Evolutionary conservation across 2,329 filamentous ascomycete species (phyloP).

Genomic region (Ophiostoma ulmi): DNA sequence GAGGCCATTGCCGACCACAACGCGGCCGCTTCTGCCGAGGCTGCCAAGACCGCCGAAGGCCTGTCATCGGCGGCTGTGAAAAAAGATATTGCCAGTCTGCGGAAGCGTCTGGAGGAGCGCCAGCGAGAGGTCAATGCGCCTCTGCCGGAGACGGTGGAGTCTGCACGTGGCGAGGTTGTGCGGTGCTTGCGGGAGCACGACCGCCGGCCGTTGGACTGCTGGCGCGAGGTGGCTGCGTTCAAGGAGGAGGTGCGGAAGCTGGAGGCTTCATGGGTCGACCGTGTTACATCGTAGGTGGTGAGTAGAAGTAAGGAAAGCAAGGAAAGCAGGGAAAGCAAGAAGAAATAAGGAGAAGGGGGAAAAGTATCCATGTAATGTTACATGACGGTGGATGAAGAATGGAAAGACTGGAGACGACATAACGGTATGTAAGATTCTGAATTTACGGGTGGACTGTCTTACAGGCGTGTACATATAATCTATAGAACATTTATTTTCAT

Average conservation of each 20-base stretch:
- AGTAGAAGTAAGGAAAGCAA: not conserved
- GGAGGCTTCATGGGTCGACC: slow-evolving; percentile 84
- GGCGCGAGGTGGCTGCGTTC: slow-evolving; percentile 85
- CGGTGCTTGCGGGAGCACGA: slow-evolving; percentile 80
- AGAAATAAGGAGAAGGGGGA: not conserved
- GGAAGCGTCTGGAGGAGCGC: slow-evolving; percentile 54
- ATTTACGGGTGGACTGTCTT: not conserved
- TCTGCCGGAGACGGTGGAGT: slow-evolving; percentile 66
- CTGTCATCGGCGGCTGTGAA: slow-evolving; percentile 40
- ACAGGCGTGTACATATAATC: slow-evolving; percentile 15
- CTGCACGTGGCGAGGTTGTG: slow-evolving; percentile 69
- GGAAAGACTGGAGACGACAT: not conserved
- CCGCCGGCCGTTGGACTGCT: slow-evolving; percentile 85
- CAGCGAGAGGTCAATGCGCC: slow-evolving; percentile 60
- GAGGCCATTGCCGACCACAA: slow-evolving; percentile 30
- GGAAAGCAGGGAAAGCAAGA: not conserved
- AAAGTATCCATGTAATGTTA: not conserved
- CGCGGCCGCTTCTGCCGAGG: slow-evolving; percentile 13
- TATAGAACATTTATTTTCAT: slow-evolving; percentile 6
- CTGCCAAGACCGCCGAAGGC: not conserved
- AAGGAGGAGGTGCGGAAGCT: slow-evolving; percentile 81
- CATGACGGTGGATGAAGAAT: not conserved
- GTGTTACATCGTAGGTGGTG: slow-evolving; percentile 52
- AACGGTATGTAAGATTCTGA: not conserved
- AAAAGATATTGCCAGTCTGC: slow-evolving; percentile 56